Evolutionary conservation across 805 yeast genomes (phyloP).

Genomic region (Tetrapisispora iriomotensis): DNA sequence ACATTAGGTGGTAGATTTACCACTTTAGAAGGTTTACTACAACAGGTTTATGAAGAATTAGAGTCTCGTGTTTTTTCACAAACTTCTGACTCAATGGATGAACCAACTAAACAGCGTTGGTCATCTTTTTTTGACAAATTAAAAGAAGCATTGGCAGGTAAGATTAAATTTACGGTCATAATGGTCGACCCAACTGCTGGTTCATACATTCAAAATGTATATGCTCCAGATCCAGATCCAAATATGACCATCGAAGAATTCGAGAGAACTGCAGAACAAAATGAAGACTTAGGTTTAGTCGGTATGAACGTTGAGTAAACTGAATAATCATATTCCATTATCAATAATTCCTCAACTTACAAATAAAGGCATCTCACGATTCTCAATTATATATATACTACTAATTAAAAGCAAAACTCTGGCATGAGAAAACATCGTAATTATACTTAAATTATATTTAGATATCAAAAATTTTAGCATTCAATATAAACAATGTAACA

Average conservation of each 20-base stretch:
- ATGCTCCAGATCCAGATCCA: constrained; percentile 97
- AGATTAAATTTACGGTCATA: constrained; percentile 66
- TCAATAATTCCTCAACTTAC: not conserved
- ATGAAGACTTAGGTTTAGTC: constrained; percentile 80
- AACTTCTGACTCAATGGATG: constrained; percentile 87
- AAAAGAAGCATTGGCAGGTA: constrained; percentile 73
- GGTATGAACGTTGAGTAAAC: constrained; percentile 30
- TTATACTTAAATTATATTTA: too few relatives aligned
- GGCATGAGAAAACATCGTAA: too few relatives aligned
- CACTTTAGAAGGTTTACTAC: constrained; percentile 85
- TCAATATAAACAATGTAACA: too few relatives aligned
- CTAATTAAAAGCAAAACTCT: too few relatives aligned
- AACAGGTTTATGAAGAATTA: constrained; percentile 84
- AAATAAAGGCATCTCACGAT: not conserved
- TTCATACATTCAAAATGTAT: constrained; percentile 93
- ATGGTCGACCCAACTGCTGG: constrained; percentile 96
- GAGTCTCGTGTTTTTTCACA: constrained; percentile 74
- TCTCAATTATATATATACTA: too few relatives aligned
- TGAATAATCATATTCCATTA: not conserved
- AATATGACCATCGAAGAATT: constrained; percentile 86
- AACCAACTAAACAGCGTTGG: constrained; percentile 74
- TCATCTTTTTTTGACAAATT: constrained; percentile 60
- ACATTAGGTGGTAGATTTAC: constrained; percentile 98
- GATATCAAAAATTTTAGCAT: too few relatives aligned
- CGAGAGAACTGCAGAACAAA: constrained; percentile 80